phyloP scores from a whole-genome alignment of 2,329 filamentous ascomycete genomes.

The Diaporthe sp. region DNA sequence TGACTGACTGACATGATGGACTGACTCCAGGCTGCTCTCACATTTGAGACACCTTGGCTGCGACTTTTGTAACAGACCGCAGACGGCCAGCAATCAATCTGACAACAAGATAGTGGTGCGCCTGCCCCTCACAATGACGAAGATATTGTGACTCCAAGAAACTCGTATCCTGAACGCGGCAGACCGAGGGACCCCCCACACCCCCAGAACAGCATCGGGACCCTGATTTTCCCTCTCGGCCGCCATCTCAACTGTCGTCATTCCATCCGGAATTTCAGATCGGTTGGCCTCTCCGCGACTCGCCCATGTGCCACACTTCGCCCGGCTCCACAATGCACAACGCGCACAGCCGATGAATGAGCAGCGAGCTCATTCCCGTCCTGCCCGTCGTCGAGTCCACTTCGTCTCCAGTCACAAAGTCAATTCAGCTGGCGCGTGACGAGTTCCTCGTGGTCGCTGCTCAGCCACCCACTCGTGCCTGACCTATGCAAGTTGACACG shows the following conservation, averaged over 20 bases:
- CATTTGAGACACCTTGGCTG: slow-evolving; percentile 16
- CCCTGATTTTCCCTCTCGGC: slow-evolving; percentile 22
- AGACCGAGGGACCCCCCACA: background rate
- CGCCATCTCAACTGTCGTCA: slow-evolving; percentile 16
- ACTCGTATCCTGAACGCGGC: slow-evolving; percentile 9
- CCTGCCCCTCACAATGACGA: slow-evolving; percentile 16
- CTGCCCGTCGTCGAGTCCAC: background rate
- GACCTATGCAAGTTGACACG: slow-evolving; percentile 7
- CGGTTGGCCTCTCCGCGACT: slow-evolving; percentile 30
- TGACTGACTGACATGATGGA: background rate
- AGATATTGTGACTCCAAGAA: background rate
- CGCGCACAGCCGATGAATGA: background rate
- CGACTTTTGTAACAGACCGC: slow-evolving; percentile 9
- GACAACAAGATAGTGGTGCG: background rate
- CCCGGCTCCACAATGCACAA: background rate
- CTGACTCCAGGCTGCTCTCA: slow-evolving; percentile 2
- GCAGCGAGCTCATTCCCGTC: background rate
- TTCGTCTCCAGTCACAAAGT: background rate
- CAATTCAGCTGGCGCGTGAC: slow-evolving; percentile 25
- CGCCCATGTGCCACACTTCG: background rate
- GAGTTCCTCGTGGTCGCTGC: slow-evolving; percentile 18
- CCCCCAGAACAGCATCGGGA: slow-evolving; percentile 4
- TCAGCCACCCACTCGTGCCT: slow-evolving; percentile 23
- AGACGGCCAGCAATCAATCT: background rate
- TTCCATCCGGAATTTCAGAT: slow-evolving; percentile 15